Conservation (phyloP, 2,329 filamentous ascomycete species). For the Fusarium compactum region DNA sequence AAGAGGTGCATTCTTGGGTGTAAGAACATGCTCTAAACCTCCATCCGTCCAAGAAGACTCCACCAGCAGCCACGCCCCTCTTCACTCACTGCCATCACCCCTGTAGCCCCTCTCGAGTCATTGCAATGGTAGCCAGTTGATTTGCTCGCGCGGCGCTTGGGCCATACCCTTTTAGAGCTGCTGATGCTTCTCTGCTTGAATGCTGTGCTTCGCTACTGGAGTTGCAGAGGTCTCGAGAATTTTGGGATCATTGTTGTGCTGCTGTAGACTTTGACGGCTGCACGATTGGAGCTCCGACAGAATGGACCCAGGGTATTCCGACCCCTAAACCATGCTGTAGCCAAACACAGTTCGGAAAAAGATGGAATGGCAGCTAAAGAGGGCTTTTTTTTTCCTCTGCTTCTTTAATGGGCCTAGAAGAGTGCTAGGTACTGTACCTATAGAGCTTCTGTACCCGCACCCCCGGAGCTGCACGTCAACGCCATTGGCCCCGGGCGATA, state of each 20-base stretch:
- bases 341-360: constrained; percentile 32
- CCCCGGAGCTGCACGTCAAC: constrained; percentile 41
- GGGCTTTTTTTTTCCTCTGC: constrained; percentile 28
- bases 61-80: constrained; percentile 40
- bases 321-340: constrained; percentile 14
- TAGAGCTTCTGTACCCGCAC: constrained; percentile 45
- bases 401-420: constrained; percentile 44
- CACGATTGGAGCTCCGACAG: constrained; percentile 39
- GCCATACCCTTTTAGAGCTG: constrained; percentile 40
- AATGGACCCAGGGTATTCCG: constrained; percentile 26
- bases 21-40: constrained; percentile 29
- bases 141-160: constrained; percentile 46
- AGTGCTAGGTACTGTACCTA: constrained; percentile 24
- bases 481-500: constrained; percentile 43
- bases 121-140: constrained; percentile 50
- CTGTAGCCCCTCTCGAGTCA: constrained; percentile 47
- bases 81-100: constrained; percentile 40
- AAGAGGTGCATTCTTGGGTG: constrained; percentile 31
- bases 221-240: constrained; percentile 9
- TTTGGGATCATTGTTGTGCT: constrained; percentile 6
- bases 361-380: constrained; percentile 28
- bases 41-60: constrained; percentile 39
- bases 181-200: constrained; percentile 39
- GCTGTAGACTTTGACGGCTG: constrained; percentile 30
- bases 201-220: constrained; percentile 30